Percentiles rank a stretch among this genome's conserved stretches.
phyloP scores from a whole-genome alignment of 2,329 filamentous ascomycete species.

The Aspergillus sergii region DNA sequence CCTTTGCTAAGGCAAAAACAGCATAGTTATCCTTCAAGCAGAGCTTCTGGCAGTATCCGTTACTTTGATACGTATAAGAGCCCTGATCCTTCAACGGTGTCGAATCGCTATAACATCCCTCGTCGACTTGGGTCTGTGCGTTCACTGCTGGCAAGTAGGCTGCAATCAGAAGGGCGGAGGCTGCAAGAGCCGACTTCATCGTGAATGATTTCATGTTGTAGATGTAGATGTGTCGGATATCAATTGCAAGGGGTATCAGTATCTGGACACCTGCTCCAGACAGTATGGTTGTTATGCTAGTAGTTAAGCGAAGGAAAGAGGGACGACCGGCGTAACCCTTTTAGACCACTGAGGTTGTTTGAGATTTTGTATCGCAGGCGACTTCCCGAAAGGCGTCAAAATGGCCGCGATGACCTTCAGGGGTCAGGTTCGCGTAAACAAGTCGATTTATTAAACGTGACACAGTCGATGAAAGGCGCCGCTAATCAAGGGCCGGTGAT shows the following conservation, averaged over 20 bases:
- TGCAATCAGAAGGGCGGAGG: conserved; percentile 30
- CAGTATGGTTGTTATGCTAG: conserved; percentile 17
- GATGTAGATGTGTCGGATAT: conserved; percentile 8
- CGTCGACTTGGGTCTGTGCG: conserved; percentile 23
- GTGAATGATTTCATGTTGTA: conserved; percentile 32
- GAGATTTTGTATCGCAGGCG: not conserved
- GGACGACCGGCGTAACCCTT: conserved; percentile 45
- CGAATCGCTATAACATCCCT: conserved; percentile 57
- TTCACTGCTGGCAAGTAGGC: conserved; percentile 21
- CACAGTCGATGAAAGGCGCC: not conserved
- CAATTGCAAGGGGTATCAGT: conserved; percentile 11
- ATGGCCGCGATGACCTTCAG: not conserved
- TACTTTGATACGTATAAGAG: conserved; percentile 55
- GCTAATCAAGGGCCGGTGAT: not conserved
- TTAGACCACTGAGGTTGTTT: conserved; percentile 6
- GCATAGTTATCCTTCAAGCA: conserved; percentile 53
- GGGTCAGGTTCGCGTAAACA: conserved; percentile 3
- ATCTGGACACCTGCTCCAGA: conserved; percentile 21
- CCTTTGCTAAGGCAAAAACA: conserved; percentile 66
- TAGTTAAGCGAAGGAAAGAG: conserved; percentile 29
- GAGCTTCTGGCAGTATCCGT: conserved; percentile 57
- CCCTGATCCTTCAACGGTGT: conserved; percentile 53
- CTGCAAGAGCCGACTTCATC: conserved; percentile 27
- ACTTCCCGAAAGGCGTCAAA: not conserved
- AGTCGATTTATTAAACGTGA: not conserved